These are phyloP conservation scores for Nadsonia fulvescens DNA, from an alignment of 805 yeast genomes.

Conservation along the genomic window DNA sequence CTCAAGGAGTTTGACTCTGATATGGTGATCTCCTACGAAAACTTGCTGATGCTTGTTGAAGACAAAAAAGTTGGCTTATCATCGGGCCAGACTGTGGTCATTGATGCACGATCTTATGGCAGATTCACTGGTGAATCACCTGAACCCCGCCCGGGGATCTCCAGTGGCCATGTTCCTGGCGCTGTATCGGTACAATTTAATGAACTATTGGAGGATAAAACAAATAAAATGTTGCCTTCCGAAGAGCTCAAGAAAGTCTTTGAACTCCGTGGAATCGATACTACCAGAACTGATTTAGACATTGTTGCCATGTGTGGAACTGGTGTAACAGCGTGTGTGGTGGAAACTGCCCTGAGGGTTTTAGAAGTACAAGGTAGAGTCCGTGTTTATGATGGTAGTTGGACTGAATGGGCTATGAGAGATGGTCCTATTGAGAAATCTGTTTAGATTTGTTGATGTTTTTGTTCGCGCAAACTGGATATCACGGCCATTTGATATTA, in stretches of 20 bases:
- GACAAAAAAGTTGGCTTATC: slow-evolving; percentile 15
- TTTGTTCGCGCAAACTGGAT: no score
- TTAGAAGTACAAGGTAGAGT: slow-evolving; percentile 20
- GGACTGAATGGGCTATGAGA: slow-evolving; percentile 65
- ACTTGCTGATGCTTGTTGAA: slow-evolving; percentile 40
- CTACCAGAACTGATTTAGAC: slow-evolving; percentile 43
- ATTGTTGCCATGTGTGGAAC: slow-evolving; percentile 87
- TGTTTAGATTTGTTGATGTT: no score
- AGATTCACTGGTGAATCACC: slow-evolving; percentile 67
- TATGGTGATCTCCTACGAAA: slow-evolving; percentile 50
- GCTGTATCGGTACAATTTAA: slow-evolving; percentile 61
- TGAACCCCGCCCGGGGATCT: slow-evolving; percentile 77
- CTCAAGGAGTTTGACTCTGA: slow-evolving; percentile 21
- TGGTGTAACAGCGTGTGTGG: slow-evolving; percentile 85
- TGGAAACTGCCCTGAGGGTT: slow-evolving; percentile 55
- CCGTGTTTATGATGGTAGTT: slow-evolving; percentile 46
- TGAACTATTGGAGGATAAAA: slow-evolving; percentile 28
- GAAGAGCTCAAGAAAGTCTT: slow-evolving; percentile 32
- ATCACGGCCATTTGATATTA: no score
- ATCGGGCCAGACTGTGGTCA: slow-evolving; percentile 19
- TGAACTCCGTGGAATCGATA: slow-evolving; percentile 23
- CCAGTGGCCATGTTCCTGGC: slow-evolving; percentile 82
- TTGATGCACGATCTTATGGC: slow-evolving; percentile 68
- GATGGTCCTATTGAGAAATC: slow-evolving; percentile 48
- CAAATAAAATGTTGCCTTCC: slow-evolving; percentile 29